Conservation (phyloP, 2,329 filamentous ascomycete genomes). For the Tolypocladium sp. region DNA sequence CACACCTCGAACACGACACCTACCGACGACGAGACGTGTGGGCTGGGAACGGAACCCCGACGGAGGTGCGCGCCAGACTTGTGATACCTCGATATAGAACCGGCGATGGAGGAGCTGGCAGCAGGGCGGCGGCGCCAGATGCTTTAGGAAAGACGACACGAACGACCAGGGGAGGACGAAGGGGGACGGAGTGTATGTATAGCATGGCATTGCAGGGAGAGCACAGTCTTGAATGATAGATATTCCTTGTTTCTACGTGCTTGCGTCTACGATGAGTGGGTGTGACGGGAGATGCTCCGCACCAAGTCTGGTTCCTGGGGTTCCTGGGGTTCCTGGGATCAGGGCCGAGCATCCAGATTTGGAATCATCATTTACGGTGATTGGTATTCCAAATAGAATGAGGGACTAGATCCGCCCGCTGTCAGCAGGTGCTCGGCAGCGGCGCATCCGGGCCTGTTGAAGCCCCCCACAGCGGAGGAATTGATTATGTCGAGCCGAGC, state of each 20-base stretch:
- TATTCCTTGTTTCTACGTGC: neutral
- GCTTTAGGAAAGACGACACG: neutral
- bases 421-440: neutral
- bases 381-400: neutral
- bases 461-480: neutral
- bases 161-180: neutral
- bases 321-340: neutral
- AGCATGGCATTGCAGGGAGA: conserved; percentile 5
- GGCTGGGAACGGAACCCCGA: neutral
- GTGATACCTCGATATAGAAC: neutral
- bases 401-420: neutral
- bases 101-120: neutral
- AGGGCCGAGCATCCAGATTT: neutral
- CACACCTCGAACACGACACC: neutral
- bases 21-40: conserved; percentile 4
- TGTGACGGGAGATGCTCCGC: neutral
- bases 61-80: neutral
- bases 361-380: neutral
- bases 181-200: conserved; percentile 1
- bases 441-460: neutral
- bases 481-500: neutral
- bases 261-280: neutral
- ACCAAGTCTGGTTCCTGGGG: neutral
- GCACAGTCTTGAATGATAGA: conserved; percentile 4
- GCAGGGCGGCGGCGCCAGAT: neutral